Evolutionary conservation across 371 early-diverging fungal genomes (phyloP).

Genomic region (Saksenaea oblongispora): DNA sequence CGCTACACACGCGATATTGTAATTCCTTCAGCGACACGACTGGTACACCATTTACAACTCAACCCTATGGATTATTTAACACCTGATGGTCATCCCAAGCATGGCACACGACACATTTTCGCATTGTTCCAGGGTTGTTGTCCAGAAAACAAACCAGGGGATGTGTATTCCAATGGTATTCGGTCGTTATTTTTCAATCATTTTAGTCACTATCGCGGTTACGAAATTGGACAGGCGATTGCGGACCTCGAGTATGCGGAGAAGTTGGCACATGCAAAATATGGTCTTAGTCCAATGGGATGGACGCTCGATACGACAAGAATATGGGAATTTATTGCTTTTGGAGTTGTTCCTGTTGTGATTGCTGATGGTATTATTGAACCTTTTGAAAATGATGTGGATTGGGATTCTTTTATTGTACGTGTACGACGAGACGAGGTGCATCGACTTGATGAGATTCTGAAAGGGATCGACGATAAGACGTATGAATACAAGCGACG

Average conservation of each 20-base stretch:
- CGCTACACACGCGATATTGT: slow-evolving; percentile 53
- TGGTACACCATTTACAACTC: slow-evolving; percentile 39
- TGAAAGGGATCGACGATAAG: slow-evolving; percentile 45
- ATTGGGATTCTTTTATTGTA: slow-evolving; percentile 57
- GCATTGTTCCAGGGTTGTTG: slow-evolving; percentile 55
- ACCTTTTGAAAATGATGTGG: slow-evolving; percentile 58
- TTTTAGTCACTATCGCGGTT: slow-evolving; percentile 46
- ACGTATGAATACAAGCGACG: slow-evolving; percentile 48
- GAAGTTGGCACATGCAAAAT: slow-evolving; percentile 47
- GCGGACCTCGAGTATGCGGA: slow-evolving; percentile 42
- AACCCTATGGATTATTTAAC: slow-evolving; percentile 38
- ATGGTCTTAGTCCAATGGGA: slow-evolving; percentile 57
- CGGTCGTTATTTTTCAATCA: slow-evolving; percentile 47
- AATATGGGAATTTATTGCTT: slow-evolving; percentile 61
- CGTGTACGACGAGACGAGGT: slow-evolving; percentile 51
- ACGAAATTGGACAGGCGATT: slow-evolving; percentile 41
- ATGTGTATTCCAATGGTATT: slow-evolving; percentile 56
- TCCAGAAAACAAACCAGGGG: slow-evolving; percentile 32
- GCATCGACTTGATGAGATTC: slow-evolving; percentile 51
- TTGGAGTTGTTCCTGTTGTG: slow-evolving; percentile 59
- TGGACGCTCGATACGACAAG: slow-evolving; percentile 60
- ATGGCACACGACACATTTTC: slow-evolving; percentile 42
- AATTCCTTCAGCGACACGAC: slow-evolving; percentile 54
- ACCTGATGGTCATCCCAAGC: slow-evolving; percentile 37
- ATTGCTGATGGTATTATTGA: slow-evolving; percentile 61